Evolutionary conservation across 495 filamentous ascomycete species (phyloP).

Genomic region (Podospora sp.): DNA sequence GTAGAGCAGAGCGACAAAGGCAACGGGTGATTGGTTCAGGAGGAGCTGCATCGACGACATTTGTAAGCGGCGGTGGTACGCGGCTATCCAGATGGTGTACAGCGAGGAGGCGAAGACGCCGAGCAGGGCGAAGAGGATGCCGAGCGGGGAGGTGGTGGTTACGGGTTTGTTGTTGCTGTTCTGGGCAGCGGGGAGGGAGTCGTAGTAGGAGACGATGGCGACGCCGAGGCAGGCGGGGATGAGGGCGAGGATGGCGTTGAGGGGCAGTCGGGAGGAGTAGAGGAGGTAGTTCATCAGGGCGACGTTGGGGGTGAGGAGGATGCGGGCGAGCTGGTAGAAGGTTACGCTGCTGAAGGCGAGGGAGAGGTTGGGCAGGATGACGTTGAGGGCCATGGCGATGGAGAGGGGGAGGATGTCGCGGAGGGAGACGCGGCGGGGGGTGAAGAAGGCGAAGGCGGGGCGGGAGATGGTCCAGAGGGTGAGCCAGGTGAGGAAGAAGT

Average conservation of each 20-base stretch:
- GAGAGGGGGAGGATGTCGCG: conserved; percentile 65
- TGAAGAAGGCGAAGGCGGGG: conserved; percentile 63
- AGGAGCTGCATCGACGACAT: conserved; percentile 74
- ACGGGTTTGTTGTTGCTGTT: conserved; percentile 38
- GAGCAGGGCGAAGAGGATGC: conserved; percentile 64
- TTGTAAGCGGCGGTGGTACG: conserved; percentile 66
- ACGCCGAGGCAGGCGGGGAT: conserved; percentile 69
- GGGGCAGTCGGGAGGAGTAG: conserved; percentile 62
- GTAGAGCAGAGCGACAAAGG: conserved; percentile 64
- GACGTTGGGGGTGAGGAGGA: conserved; percentile 70
- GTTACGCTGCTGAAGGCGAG: conserved; percentile 71
- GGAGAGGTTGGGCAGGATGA: conserved; percentile 74
- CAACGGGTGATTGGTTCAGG: conserved; percentile 70
- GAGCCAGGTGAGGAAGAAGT: conserved; percentile 70
- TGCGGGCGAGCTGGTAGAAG: conserved; percentile 74
- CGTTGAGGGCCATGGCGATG: conserved; percentile 69
- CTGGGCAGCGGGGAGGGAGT: conserved; percentile 58
- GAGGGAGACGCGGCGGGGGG: conserved; percentile 56
- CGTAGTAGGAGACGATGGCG: conserved; percentile 71
- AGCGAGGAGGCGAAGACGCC: conserved; percentile 67
- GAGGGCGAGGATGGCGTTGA: conserved; percentile 56
- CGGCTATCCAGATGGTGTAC: conserved; percentile 71
- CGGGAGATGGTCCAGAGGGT: conserved; percentile 67
- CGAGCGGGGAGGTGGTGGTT: conserved; percentile 54
- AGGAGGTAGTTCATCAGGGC: conserved; percentile 68